Conservation (phyloP, 495 filamentous ascomycete species). For the Opeltia flavorubescens region DNA sequence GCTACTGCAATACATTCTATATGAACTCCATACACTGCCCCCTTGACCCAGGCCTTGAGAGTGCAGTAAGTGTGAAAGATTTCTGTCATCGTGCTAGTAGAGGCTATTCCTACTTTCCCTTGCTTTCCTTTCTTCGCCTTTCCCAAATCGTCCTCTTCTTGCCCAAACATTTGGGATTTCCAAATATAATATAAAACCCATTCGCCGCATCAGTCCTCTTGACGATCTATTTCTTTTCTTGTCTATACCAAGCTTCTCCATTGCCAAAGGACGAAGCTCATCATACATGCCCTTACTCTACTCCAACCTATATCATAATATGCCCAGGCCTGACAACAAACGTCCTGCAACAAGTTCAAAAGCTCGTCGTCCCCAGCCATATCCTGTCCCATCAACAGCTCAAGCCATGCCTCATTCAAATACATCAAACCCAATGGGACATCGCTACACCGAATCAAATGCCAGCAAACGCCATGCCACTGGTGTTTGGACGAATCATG, state of each 20-base stretch:
- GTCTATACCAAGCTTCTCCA: constrained; percentile 8
- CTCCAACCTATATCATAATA: constrained; percentile 6
- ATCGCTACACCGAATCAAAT: not conserved
- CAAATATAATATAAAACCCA: constrained; percentile 7
- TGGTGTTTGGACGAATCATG: constrained; percentile 46
- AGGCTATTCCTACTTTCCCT: constrained; percentile 6
- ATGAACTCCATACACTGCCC: constrained; percentile 1
- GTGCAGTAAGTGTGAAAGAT: not conserved
- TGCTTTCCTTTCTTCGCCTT: constrained; percentile 6
- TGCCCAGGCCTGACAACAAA: constrained; percentile 11
- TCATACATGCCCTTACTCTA: constrained; percentile 1
- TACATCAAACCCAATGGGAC: not conserved
- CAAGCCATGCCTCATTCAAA: constrained; percentile 5
- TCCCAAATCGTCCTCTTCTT: constrained; percentile 4
- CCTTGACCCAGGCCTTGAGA: constrained; percentile 1
- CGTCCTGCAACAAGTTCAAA: not conserved
- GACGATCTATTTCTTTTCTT: constrained; percentile 5
- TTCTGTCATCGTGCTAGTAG: constrained; percentile 1
- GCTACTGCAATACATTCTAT: constrained; percentile 5
- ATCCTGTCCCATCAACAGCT: constrained; percentile 1
- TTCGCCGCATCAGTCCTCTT: constrained; percentile 1
- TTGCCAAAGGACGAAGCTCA: not conserved
- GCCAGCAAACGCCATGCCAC: constrained; percentile 27
- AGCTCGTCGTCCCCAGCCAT: constrained; percentile 7
- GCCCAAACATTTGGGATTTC: not conserved